These are phyloP conservation scores for Sclerotinia minor DNA, from an alignment of 2,329 filamentous ascomycete genomes.

Conservation along the genomic window DNA sequence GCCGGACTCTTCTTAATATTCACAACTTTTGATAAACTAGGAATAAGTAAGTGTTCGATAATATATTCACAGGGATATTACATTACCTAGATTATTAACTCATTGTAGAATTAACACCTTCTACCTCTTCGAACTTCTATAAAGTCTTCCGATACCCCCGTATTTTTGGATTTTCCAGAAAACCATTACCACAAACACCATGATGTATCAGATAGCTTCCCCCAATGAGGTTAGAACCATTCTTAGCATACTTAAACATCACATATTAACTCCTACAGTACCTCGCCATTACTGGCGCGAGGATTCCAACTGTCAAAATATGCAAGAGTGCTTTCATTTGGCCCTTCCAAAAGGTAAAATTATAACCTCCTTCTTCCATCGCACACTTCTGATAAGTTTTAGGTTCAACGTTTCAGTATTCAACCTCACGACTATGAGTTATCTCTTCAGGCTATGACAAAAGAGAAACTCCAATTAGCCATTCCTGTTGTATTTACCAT, in stretches of 20 bases:
- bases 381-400: conserved; percentile 25
- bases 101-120: background rate
- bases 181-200: background rate
- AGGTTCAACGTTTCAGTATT: conserved; percentile 49
- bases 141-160: background rate
- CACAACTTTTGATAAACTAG: background rate
- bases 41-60: background rate
- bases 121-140: background rate
- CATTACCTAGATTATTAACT: background rate
- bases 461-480: conserved; percentile 81
- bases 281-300: conserved; percentile 81
- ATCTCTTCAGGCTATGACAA: conserved; percentile 83
- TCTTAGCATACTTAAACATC: background rate
- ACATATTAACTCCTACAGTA: conserved; percentile 78
- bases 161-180: background rate
- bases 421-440: conserved; percentile 81
- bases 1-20: background rate
- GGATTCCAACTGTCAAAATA: conserved; percentile 72
- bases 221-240: conserved; percentile 15
- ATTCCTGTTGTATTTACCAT: conserved; percentile 85
- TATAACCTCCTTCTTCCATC: background rate
- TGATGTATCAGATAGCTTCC: conserved; percentile 10
- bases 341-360: conserved; percentile 64
- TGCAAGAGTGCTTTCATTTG: conserved; percentile 73
- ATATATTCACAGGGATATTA: background rate